phyloP scores from a whole-genome alignment of 2,329 filamentous ascomycete genomes.

The Calonectria montana region DNA sequence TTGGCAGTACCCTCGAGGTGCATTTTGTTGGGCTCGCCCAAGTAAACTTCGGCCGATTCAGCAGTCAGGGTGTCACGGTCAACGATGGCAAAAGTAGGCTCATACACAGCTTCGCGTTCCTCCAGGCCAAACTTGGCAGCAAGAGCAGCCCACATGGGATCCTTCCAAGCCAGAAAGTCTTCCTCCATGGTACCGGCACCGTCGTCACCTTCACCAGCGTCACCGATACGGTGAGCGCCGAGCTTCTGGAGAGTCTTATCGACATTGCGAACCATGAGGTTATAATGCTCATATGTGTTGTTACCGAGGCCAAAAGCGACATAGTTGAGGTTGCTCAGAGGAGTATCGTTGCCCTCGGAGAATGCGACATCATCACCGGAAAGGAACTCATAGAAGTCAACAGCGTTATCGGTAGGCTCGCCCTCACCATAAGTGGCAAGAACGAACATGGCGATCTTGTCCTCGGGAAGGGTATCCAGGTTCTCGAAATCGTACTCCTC shows the following conservation, averaged over 20 bases:
- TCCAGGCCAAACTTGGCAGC: conserved; percentile 86
- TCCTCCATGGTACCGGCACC: conserved; percentile 99
- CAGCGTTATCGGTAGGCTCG: conserved; percentile 97
- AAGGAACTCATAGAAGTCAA: conserved; percentile 98
- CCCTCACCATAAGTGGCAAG: conserved; percentile 98
- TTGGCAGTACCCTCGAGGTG: conserved; percentile 87
- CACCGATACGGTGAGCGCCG: conserved; percentile 85
- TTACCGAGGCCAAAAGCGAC: conserved; percentile 97
- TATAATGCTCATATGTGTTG: conserved; percentile 99
- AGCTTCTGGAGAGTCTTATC: conserved; percentile 83
- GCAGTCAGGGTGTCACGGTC: conserved; percentile 79
- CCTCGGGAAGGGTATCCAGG: conserved; percentile 85
- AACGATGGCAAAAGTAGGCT: conserved; percentile 87
- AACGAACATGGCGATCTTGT: conserved; percentile 95
- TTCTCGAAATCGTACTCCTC: conserved; percentile 99
- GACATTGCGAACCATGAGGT: conserved; percentile 95
- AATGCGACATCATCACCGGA: conserved; percentile 84
- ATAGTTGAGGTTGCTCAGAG: conserved; percentile 87
- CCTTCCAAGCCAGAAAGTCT: conserved; percentile 98
- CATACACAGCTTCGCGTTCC: conserved; percentile 96
- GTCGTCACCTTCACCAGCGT: conserved; percentile 95
- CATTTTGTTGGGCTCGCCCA: conserved; percentile 96
- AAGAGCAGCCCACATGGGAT: conserved; percentile 95
- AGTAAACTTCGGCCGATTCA: conserved; percentile 85
- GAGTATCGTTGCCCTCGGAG: conserved; percentile 77